Conservation (phyloP, 805 yeast genomes). For the Blastobotrys muscicola region DNA sequence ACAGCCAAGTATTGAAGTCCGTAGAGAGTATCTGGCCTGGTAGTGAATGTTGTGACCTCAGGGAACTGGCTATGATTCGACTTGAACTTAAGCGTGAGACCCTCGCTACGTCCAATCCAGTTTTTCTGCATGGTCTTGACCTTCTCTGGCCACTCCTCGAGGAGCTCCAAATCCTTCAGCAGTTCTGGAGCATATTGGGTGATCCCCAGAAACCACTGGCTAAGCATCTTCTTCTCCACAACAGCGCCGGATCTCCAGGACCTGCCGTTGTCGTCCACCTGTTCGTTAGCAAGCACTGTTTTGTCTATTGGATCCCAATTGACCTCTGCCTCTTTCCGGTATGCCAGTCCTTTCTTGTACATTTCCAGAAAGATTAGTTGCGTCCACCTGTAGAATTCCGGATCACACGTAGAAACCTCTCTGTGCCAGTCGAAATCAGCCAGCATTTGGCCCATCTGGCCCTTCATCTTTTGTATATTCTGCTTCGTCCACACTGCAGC, state of each 20-base stretch:
- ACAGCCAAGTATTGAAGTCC: slow-evolving; percentile 79
- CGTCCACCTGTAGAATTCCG: slow-evolving; percentile 87
- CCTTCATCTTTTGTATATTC: slow-evolving; percentile 80
- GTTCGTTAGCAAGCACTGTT: slow-evolving; percentile 94
- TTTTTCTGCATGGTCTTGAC: slow-evolving; percentile 85
- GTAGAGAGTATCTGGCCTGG: slow-evolving; percentile 81
- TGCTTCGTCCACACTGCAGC: slow-evolving; percentile 77
- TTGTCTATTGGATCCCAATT: slow-evolving; percentile 98
- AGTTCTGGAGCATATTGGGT: slow-evolving; percentile 69
- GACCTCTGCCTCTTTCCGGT: slow-evolving; percentile 76
- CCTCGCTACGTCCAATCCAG: slow-evolving; percentile 89
- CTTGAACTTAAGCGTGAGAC: slow-evolving; percentile 56
- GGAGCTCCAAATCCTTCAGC: slow-evolving; percentile 48
- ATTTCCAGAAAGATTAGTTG: slow-evolving; percentile 74
- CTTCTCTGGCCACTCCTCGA: slow-evolving; percentile 77
- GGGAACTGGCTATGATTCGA: slow-evolving; percentile 1
- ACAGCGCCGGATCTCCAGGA: slow-evolving; percentile 97
- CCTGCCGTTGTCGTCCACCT: slow-evolving; percentile 80
- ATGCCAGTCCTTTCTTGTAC: slow-evolving; percentile 71
- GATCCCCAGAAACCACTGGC: slow-evolving; percentile 92
- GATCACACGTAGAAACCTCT: slow-evolving; percentile 76
- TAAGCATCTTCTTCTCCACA: slow-evolving; percentile 71
- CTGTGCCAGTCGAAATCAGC: slow-evolving; percentile 92
- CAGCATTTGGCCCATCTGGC: slow-evolving; percentile 67
- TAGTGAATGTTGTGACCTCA: slow-evolving; percentile 56